A percentile compares a stretch with the other conserved stretches of the same genome.
These are phyloP conservation scores for Symmetrospora coprosmae DNA, from an alignment of 768 basidiomycete genomes.

Conservation along the genomic window DNA sequence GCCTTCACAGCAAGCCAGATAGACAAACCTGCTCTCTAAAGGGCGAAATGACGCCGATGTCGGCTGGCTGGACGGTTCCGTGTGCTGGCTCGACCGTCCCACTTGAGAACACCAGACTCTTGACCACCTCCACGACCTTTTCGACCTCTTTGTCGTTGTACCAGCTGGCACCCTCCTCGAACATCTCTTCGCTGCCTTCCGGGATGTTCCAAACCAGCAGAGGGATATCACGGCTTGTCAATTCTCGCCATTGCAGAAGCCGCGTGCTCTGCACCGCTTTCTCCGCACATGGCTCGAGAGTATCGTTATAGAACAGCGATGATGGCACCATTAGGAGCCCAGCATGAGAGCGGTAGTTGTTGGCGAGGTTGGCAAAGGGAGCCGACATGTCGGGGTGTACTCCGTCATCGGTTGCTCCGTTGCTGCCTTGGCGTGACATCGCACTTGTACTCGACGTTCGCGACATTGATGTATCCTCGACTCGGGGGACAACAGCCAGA, in stretches of 20 bases:
- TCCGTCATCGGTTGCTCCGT: too few relatives aligned
- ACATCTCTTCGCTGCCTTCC: constrained; percentile 34
- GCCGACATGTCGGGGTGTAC: too few relatives aligned
- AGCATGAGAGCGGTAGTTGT: constrained; percentile 37
- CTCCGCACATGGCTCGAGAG: constrained; percentile 32
- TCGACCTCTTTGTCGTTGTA: constrained; percentile 33
- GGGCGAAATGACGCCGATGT: constrained; percentile 37
- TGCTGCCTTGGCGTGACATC: too few relatives aligned
- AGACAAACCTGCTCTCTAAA: constrained; percentile 39
- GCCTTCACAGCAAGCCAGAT: too few relatives aligned
- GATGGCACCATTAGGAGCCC: constrained; percentile 37
- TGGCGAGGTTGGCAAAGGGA: constrained; percentile 27
- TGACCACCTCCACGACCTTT: background rate
- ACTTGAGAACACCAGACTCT: background rate
- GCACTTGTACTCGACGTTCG: too few relatives aligned
- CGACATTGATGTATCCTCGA: background rate
- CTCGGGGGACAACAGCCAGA: background rate
- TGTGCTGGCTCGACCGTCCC: background rate
- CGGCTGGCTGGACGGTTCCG: constrained; percentile 25
- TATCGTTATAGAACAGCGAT: constrained; percentile 36
- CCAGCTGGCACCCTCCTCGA: constrained; percentile 38
- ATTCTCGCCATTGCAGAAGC: constrained; percentile 26
- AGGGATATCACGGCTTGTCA: constrained; percentile 34
- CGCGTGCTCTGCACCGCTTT: constrained; percentile 22
- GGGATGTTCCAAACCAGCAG: constrained; percentile 34